Conservation (phyloP, 2,329 filamentous ascomycete species). For the Scedosporium dehoogii region DNA sequence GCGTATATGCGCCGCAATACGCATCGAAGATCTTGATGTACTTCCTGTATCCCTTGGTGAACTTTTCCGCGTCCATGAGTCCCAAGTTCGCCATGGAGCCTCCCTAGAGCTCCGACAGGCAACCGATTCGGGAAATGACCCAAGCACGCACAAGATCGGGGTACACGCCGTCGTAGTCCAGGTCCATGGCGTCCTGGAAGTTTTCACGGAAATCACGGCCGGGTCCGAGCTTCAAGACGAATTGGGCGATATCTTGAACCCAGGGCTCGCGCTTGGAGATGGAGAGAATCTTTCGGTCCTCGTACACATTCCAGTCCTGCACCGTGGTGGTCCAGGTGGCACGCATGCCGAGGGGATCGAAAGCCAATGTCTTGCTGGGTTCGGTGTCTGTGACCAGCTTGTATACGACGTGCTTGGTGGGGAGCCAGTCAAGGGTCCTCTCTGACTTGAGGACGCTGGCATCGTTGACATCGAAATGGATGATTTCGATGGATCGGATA, state of each 20-base stretch:
- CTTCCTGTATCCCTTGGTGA: not conserved
- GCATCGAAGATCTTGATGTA: not conserved
- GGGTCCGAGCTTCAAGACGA: not conserved
- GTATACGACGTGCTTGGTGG: not conserved
- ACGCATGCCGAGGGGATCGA: not conserved
- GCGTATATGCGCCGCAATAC: not conserved
- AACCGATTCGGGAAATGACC: not conserved
- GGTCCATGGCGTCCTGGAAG: not conserved
- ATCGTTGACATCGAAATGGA: not conserved
- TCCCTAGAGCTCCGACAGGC: not conserved
- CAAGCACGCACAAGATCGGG: not conserved
- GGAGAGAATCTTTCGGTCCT: not conserved
- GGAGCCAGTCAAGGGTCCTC: not conserved
- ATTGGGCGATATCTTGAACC: not conserved
- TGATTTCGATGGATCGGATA: not conserved
- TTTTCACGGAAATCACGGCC: not conserved
- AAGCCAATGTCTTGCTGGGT: not conserved
- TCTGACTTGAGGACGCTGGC: not conserved
- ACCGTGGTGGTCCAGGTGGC: not conserved
- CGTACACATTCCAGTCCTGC: not conserved
- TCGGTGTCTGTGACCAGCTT: not conserved
- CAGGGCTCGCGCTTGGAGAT: not conserved
- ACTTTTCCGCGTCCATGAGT: not conserved
- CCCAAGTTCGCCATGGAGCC: conserved; percentile 1
- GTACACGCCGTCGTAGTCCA: not conserved